Conservation (phyloP, 2,329 filamentous ascomycete genomes). For the Aspergillus niger region DNA sequence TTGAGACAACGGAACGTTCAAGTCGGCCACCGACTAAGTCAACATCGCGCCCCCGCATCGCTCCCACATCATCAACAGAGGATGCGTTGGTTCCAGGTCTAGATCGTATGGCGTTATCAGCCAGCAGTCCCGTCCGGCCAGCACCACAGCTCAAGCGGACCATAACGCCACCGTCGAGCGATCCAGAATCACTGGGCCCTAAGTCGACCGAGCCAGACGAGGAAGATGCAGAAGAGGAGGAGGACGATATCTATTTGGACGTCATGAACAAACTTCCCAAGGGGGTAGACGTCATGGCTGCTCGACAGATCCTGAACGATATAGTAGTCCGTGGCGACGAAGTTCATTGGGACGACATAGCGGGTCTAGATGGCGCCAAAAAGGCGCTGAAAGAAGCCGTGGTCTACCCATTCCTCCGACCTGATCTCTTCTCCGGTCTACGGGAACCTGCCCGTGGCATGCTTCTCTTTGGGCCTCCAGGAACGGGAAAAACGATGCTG, state of each 20-base stretch:
- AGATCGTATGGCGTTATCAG: slow-evolving; percentile 28
- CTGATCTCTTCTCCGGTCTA: slow-evolving; percentile 92
- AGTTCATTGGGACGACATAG: slow-evolving; percentile 92
- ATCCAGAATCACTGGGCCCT: slow-evolving; percentile 46
- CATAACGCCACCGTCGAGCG: slow-evolving; percentile 49
- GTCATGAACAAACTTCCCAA: slow-evolving; percentile 77
- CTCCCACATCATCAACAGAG: slow-evolving; percentile 25
- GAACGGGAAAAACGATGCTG: slow-evolving; percentile 98
- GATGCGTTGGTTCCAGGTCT: slow-evolving; percentile 31
- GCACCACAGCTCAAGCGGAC: slow-evolving; percentile 41
- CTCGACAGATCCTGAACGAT: slow-evolving; percentile 91
- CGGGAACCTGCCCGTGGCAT: slow-evolving; percentile 93
- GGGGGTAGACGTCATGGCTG: slow-evolving; percentile 78
- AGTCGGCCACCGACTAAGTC: slow-evolving; percentile 24
- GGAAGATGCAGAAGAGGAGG: slow-evolving; percentile 49
- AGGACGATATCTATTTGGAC: slow-evolving; percentile 56
- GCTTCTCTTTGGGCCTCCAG: slow-evolving; percentile 92
- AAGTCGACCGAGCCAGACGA: slow-evolving; percentile 50
- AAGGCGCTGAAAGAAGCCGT: slow-evolving; percentile 91
- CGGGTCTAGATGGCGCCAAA: slow-evolving; percentile 87
- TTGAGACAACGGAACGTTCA: slow-evolving; percentile 13
- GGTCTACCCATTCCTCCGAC: slow-evolving; percentile 92
- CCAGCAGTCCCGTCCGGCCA: slow-evolving; percentile 24
- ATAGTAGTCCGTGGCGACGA: slow-evolving; percentile 93
- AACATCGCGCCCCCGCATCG: slow-evolving; percentile 19